A percentile compares a stretch with the other conserved stretches of the same genome.
Evolutionary conservation across 1,139 yeast genomes (phyloP).

Genomic region (Nakaseomyces nivariensis): DNA sequence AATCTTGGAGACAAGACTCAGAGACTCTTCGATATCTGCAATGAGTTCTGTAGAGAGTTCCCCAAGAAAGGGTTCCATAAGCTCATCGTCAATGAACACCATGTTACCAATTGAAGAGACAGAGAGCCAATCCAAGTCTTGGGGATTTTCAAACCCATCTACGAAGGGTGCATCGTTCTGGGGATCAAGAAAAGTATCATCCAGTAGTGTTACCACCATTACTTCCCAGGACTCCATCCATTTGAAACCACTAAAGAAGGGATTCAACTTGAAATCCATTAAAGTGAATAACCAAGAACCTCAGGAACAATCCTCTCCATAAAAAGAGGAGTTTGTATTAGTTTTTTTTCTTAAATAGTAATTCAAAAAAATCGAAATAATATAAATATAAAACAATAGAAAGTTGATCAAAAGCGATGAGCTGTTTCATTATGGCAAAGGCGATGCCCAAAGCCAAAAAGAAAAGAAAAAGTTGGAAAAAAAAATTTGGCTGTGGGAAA

Average conservation of each 20-base stretch:
- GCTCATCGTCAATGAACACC: conserved; percentile 11
- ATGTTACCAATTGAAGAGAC: conserved; percentile 11
- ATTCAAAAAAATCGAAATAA: not conserved
- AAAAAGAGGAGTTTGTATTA: conserved; percentile 9
- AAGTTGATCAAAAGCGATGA: no score
- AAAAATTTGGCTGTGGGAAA: not conserved
- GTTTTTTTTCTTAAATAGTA: no score
- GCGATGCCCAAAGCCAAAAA: not conserved
- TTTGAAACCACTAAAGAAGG: conserved; percentile 13
- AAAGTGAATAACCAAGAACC: conserved; percentile 2
- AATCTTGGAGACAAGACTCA: conserved; percentile 9
- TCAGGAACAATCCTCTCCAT: conserved; percentile 7
- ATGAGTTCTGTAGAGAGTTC: conserved; percentile 1
- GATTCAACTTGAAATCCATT: conserved; percentile 8
- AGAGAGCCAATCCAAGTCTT: conserved; percentile 7
- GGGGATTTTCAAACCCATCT: conserved; percentile 11
- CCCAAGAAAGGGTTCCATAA: conserved; percentile 7
- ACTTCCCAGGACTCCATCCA: conserved; percentile 12
- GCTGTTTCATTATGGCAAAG: not conserved
- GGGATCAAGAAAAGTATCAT: conserved; percentile 12
- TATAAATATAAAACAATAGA: no score
- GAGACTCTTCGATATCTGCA: not conserved
- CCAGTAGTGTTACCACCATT: conserved; percentile 8
- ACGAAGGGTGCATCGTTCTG: conserved; percentile 3
- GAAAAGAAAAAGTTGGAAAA: not conserved